phyloP scores from a whole-genome alignment of 2,329 filamentous ascomycete genomes.

The Pseudocercospora ulei region DNA sequence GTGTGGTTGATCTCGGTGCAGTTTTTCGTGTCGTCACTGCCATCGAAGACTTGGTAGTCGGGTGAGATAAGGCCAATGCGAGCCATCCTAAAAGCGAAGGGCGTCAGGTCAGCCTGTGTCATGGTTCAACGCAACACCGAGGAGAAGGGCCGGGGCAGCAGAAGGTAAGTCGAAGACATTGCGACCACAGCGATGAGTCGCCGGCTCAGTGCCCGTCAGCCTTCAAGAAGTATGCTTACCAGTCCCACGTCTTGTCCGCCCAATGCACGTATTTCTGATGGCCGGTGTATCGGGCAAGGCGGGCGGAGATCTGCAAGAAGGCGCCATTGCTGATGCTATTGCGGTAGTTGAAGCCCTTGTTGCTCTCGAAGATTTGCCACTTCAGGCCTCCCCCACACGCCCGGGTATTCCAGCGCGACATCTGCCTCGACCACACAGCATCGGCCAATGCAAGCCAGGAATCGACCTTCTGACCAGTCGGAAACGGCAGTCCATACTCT shows the following conservation, averaged over 20 bases:
- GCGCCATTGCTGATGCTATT: slow-evolving; percentile 51
- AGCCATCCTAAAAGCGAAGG: too few species aligned
- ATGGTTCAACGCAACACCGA: too few species aligned
- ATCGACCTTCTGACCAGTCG: slow-evolving; percentile 41
- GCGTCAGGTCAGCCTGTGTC: too few species aligned
- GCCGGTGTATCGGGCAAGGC: slow-evolving; percentile 66
- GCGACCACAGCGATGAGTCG: too few species aligned
- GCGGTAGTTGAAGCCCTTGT: slow-evolving; percentile 54
- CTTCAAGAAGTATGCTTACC: too few species aligned
- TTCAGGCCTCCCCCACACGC: slow-evolving; percentile 65
- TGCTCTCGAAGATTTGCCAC: slow-evolving; percentile 78
- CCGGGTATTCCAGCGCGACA: slow-evolving; percentile 56
- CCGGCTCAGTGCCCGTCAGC: too few species aligned
- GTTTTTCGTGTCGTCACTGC: slow-evolving; percentile 44
- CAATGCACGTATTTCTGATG: slow-evolving; percentile 70
- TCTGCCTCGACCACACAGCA: slow-evolving; percentile 71
- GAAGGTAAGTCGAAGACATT: too few species aligned
- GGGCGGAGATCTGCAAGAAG: slow-evolving; percentile 52
- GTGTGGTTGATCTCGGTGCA: slow-evolving; percentile 46
- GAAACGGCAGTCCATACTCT: slow-evolving; percentile 65
- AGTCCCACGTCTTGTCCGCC: slow-evolving; percentile 60
- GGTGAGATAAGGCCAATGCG: slow-evolving; percentile 45
- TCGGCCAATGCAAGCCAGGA: slow-evolving; percentile 69
- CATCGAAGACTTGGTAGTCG: slow-evolving; percentile 48
- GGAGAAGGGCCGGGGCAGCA: too few species aligned